These are phyloP conservation scores for Thelonectria rubi DNA, from an alignment of 2,329 filamentous ascomycete species.

Conservation along the genomic window DNA sequence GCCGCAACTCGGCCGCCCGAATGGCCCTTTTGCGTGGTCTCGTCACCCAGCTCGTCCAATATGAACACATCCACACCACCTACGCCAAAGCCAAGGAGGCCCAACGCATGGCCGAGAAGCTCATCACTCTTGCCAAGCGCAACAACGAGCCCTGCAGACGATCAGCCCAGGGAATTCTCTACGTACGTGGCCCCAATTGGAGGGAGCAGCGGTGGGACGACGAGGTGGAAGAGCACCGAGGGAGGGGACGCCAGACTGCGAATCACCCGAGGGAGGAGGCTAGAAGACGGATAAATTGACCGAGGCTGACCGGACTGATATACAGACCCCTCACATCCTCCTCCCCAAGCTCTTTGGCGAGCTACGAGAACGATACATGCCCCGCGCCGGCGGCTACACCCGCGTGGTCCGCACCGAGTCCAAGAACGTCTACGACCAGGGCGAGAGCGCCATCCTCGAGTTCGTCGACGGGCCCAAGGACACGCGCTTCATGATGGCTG, in stretches of 20 bases:
- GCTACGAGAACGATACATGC: conserved; percentile 79
- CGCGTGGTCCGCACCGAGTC: conserved; percentile 93
- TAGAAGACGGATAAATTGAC: not conserved
- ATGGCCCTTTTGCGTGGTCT: conserved; percentile 94
- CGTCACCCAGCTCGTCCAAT: conserved; percentile 91
- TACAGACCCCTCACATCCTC: conserved; percentile 71
- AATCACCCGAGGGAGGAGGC: not conserved
- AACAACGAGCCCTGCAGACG: conserved; percentile 84
- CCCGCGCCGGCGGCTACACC: conserved; percentile 90
- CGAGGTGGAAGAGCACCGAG: conserved; percentile 5
- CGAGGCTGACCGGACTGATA: conserved; percentile 23
- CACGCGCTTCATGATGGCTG: conserved; percentile 94
- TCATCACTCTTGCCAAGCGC: conserved; percentile 93
- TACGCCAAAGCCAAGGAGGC: conserved; percentile 98
- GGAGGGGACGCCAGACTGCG: not conserved
- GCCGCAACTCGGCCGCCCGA: conserved; percentile 85
- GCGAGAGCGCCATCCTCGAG: conserved; percentile 88
- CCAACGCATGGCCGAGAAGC: conserved; percentile 90
- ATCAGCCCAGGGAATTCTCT: conserved; percentile 83
- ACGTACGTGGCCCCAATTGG: conserved; percentile 65
- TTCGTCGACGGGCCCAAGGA: conserved; percentile 94
- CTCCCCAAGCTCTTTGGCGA: conserved; percentile 89
- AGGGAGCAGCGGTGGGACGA: not conserved
- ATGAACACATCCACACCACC: conserved; percentile 94
- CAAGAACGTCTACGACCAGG: conserved; percentile 83